Evolutionary conservation across 2,329 filamentous ascomycete genomes (phyloP), one percentile per base, ranked within the genome.

Genomic region (Epichloe coenophiala): DNA sequence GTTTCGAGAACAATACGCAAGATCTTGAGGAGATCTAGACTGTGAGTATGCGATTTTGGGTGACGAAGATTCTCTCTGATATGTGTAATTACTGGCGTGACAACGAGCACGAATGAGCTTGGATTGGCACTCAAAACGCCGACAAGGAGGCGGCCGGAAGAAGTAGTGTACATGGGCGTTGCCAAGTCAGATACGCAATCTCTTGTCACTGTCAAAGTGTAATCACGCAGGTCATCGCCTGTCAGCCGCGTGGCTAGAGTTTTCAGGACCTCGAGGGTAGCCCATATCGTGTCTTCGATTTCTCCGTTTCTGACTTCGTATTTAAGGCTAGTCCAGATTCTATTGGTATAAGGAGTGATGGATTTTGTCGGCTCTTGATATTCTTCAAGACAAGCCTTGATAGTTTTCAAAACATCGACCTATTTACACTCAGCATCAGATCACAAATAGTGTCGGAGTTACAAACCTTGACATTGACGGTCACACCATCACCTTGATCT

Each of bases 291-390:
- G 54, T 80, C 78, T 53, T 75, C 71, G 8, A 77, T 70, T 53
- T 81, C 78, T 12, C 78, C 78, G 49, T 81, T 80, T 36, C 78
- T 74, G 12, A 81, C 78, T 55, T 81, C 78, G 53, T 79, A 81
- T 59, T 81, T 81, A 45, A 81, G 71, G n/a, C 76, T 77, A 33
- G 69, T 68, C 78, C 78, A 81, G 45, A 80, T 71, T 43, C 73
- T 69, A 47, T 72, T 67, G 17, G 70, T 64, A 46, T 74, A 72
- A 0, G 77, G 76, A 1, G 65, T 66, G 13, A 80, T 59, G 8
- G 69, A 74, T 49, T 71, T 64, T 36, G 71, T 64, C 0, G 73
- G 66, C 39, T 73, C 63, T 1, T 68, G 61, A 52, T 79, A 81
- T 31, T 69, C 60, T 12, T 70, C 68, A 17, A 80, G 58, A 52